Conservation (phyloP, 768 basidiomycete species). For the Suillus subluteus region DNA sequence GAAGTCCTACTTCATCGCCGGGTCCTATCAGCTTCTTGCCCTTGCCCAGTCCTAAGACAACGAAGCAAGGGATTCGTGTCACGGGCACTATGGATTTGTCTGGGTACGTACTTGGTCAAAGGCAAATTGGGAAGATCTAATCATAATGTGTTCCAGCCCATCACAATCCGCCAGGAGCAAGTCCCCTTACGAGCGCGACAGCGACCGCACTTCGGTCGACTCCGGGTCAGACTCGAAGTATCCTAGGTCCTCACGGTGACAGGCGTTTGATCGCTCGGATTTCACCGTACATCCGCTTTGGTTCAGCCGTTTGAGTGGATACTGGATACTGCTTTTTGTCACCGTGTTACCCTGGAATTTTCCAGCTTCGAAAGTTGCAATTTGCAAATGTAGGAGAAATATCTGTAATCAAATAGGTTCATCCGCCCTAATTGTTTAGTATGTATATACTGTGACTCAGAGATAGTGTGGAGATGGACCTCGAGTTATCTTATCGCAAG, state of each 20-base stretch:
- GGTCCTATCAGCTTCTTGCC: constrained; percentile 15
- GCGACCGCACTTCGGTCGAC: neutral
- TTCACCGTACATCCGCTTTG: neutral
- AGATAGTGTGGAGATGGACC: neutral
- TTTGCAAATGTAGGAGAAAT: neutral
- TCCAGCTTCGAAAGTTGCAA: neutral
- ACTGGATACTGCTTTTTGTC: neutral
- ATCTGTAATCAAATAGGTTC: neutral
- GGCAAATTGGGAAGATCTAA: neutral
- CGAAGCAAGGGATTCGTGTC: constrained; percentile 45
- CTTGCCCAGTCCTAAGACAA: constrained; percentile 15
- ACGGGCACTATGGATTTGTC: constrained; percentile 65
- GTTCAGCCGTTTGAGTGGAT: neutral
- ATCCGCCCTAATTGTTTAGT: neutral
- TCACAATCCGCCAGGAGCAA: constrained; percentile 3
- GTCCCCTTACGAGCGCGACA: neutral
- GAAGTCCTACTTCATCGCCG: neutral
- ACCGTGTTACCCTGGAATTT: neutral
- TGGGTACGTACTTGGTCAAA: constrained; percentile 26
- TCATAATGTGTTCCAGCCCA: neutral
- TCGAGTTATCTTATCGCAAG: neutral
- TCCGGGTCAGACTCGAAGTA: neutral
- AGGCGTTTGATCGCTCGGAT: neutral
- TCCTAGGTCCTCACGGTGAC: neutral
- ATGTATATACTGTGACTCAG: neutral